phyloP scores from a whole-genome alignment of 208 protist genomes.

The Crithidia fasciculata region DNA sequence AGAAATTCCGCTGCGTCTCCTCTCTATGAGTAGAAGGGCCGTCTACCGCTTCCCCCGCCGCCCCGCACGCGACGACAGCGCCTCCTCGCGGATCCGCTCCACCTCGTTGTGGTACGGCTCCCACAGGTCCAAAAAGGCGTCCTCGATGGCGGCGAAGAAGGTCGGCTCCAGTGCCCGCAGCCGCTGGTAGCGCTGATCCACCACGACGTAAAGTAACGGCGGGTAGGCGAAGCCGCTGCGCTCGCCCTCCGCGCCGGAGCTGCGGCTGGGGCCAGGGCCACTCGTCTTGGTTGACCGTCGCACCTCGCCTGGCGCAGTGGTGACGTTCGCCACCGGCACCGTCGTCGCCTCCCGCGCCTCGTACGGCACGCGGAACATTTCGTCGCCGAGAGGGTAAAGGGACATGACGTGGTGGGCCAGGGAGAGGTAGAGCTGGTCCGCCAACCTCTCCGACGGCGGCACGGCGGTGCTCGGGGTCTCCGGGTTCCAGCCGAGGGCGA shows the following conservation, averaged over 20 bases:
- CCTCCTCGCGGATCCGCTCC: constrained; percentile 75
- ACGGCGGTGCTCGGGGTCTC: constrained; percentile 10
- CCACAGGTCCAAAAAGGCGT: constrained; percentile 77
- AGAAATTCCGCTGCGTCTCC: background rate
- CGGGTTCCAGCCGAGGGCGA: constrained; percentile 78
- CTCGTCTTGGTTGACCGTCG: constrained; percentile 15
- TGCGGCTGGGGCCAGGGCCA: constrained; percentile 12
- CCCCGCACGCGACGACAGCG: constrained; percentile 54
- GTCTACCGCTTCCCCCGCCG: constrained; percentile 66
- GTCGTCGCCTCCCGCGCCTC: constrained; percentile 63
- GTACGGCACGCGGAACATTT: constrained; percentile 85
- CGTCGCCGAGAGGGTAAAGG: constrained; percentile 53
- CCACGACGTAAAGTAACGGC: constrained; percentile 69
- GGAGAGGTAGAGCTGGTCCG: constrained; percentile 75
- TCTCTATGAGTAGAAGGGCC: background rate
- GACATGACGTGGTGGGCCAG: constrained; percentile 72
- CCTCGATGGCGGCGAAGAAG: constrained; percentile 74
- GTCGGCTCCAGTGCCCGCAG: constrained; percentile 84
- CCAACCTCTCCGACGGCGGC: constrained; percentile 42
- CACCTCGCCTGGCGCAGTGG: background rate
- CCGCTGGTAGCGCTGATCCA: constrained; percentile 68
- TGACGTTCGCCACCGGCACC: constrained; percentile 6
- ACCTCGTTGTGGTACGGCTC: constrained; percentile 84
- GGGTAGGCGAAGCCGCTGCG: constrained; percentile 58
- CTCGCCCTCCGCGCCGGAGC: constrained; percentile 55